Evolutionary conservation across 768 basidiomycete species (phyloP).

Genomic region (Terana coerulea): DNA sequence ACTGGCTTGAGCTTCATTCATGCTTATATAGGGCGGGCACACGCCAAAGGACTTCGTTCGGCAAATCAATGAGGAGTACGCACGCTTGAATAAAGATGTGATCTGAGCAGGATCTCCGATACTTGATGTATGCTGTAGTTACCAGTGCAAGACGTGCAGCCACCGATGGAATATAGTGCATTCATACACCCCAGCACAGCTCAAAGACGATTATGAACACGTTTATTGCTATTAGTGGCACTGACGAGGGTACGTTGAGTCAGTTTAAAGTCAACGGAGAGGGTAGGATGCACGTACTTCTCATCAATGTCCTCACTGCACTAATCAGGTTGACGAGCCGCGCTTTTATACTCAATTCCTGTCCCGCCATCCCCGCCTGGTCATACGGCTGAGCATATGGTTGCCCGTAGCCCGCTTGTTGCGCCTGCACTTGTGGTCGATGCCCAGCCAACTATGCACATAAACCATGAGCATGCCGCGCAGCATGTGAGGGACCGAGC

Average conservation of each 20-base stretch:
- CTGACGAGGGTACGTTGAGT: conserved; percentile 37
- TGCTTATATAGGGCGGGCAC: conserved; percentile 80
- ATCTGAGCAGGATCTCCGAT: conserved; percentile 5
- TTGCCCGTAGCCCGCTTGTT: conserved; percentile 57
- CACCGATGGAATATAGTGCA: conserved; percentile 2
- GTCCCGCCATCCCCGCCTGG: conserved; percentile 51
- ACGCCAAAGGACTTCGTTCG: conserved; percentile 66
- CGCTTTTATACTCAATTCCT: conserved; percentile 72
- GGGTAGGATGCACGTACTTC: conserved; percentile 62
- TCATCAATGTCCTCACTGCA: conserved; percentile 94
- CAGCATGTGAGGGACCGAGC: not conserved
- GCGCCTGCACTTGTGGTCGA: conserved; percentile 57
- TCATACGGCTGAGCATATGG: conserved; percentile 70
- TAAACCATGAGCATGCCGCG: conserved; percentile 3
- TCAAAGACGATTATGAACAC: conserved; percentile 86
- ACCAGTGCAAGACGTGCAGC: conserved; percentile 12
- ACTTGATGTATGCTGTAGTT: conserved; percentile 11
- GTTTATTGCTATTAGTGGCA: conserved; percentile 89
- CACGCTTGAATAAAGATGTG: conserved; percentile 46
- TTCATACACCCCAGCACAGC: conserved; percentile 58
- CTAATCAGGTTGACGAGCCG: conserved; percentile 89
- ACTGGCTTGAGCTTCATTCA: not conserved
- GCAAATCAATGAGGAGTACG: conserved; percentile 74
- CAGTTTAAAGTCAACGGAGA: conserved; percentile 9
- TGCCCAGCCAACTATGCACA: conserved; percentile 79